A percentile compares a stretch with the other conserved stretches of the same genome.
phyloP scores from a whole-genome alignment of 352 stramenopile species.

The Blastocystis sp. region DNA sequence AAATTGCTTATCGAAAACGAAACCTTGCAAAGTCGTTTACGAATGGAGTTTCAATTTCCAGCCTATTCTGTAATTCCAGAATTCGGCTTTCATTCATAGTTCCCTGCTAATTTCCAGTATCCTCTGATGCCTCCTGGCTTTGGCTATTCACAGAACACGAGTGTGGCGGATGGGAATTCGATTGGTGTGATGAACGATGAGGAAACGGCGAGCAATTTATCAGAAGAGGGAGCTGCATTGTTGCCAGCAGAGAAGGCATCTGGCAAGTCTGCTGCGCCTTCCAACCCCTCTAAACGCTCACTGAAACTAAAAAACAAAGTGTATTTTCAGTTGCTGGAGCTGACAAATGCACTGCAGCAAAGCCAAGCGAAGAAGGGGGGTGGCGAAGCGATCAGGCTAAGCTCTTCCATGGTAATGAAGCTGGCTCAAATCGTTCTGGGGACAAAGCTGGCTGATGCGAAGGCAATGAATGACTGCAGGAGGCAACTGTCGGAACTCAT shows the following conservation, averaged over 20 bases:
- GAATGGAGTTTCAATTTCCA: neutral
- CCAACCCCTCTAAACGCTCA: neutral
- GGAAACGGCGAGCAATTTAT: neutral
- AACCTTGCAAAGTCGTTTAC: neutral
- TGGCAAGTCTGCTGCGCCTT: too few species aligned
- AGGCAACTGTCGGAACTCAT: neutral
- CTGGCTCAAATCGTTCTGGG: neutral
- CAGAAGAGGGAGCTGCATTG: neutral
- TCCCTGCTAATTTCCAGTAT: neutral
- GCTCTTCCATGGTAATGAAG: neutral
- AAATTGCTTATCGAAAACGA: constrained; percentile 26
- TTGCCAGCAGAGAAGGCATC: neutral
- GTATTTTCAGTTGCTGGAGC: constrained; percentile 45
- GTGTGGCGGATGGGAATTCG: constrained; percentile 28
- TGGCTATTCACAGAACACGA: constrained; percentile 40
- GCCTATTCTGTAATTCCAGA: neutral
- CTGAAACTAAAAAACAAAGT: constrained; percentile 17
- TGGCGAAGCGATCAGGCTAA: neutral
- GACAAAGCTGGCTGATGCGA: neutral
- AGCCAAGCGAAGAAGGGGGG: neutral
- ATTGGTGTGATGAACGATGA: constrained; percentile 16
- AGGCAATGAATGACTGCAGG: neutral
- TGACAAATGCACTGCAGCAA: neutral
- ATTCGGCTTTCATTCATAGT: neutral
- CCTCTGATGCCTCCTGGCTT: constrained; percentile 16